Base-by-base conservation (phyloP, 768 basidiomycete genomes). In the Mycena polygramma region DNA sequence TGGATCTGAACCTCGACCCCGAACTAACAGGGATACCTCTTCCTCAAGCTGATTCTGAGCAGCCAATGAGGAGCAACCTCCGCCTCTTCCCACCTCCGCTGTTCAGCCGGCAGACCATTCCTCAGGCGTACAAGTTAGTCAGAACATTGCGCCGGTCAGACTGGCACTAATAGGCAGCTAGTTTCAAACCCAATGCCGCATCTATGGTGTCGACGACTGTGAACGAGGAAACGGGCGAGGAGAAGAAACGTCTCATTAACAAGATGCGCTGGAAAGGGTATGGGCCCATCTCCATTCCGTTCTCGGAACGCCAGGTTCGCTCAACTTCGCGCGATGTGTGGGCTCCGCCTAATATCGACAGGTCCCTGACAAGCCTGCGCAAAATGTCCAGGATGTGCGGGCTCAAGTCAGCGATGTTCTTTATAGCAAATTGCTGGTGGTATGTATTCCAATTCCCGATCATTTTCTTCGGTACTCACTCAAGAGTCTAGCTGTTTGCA, bases 61-160 rank as follows among this genome's bases (percentile, higher is more conserved):
- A 74, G 17, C 60, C 73, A 37, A 70, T 82, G 74, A 82, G 80
- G 65, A 92, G 89, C 76, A 90, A 89, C 74, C 82, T 96, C 11
- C 87, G 93, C 36, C 83, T 95, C 14, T 90, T 96, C 72, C 96
- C 97, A 36, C 94, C 96, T 0, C 97, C 97, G 10, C 80, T 96
- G 55, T 98, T 98, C 82, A 93, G 92, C 74, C 87, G 95, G 41
- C 92, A 95, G 73, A 86, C 83, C 0, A 88, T 96, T 48, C 90
- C 95, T 26, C 91, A 94, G 71, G 88, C 88, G 55, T 98, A 96
- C 84, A 92, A 91, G 95, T 95, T 63, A 41, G 84, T 30, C 24
- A 9, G 45, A 37, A 65, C 51, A 43, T 41, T 7, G 37, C 7
- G n/a, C 10, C 17, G 35, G 36, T 13, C 14, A 37, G 37, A 15